These are phyloP conservation scores for Pleurotus tuoliensis DNA, from an alignment of 768 basidiomycete species.

Conservation along the genomic window DNA sequence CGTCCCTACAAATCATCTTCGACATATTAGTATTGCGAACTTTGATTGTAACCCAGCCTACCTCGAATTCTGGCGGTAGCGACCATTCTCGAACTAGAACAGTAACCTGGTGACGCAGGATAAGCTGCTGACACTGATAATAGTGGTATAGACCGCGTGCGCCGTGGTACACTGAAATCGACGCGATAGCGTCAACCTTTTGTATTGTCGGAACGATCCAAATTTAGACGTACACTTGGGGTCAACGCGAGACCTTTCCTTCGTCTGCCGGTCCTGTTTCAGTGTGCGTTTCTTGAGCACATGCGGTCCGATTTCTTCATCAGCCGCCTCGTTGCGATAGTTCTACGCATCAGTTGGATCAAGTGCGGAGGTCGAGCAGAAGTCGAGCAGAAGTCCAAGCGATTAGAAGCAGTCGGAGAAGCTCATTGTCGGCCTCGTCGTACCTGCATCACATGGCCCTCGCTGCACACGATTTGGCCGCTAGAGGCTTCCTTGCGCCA, in stretches of 20 bases:
- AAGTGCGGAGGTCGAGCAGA: neutral
- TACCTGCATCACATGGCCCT: slow-evolving; percentile 90
- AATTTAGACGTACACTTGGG: slow-evolving; percentile 42
- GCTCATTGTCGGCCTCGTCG: slow-evolving; percentile 7
- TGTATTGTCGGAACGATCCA: slow-evolving; percentile 2
- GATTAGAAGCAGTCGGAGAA: neutral
- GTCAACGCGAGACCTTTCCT: slow-evolving; percentile 47
- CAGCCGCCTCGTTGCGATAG: slow-evolving; percentile 75
- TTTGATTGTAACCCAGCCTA: slow-evolving; percentile 22
- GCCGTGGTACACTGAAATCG: slow-evolving; percentile 73
- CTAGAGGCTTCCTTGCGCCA: slow-evolving; percentile 86
- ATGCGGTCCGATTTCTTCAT: slow-evolving; percentile 56
- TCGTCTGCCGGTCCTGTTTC: slow-evolving; percentile 56
- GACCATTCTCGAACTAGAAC: slow-evolving; percentile 60
- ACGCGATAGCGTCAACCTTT: neutral
- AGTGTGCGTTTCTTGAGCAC: slow-evolving; percentile 61
- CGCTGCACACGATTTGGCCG: slow-evolving; percentile 81
- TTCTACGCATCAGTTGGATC: slow-evolving; percentile 40
- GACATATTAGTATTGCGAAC: neutral
- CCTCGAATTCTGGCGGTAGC: slow-evolving; percentile 81
- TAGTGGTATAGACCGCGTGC: slow-evolving; percentile 73
- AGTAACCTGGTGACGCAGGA: slow-evolving; percentile 73
- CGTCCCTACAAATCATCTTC: slow-evolving; percentile 70
- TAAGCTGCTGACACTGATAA: slow-evolving; percentile 79
- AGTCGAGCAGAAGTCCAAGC: neutral